Evolutionary conservation across 2,329 filamentous ascomycete species (phyloP), one percentile per base, ranked within the genome.

Genomic region (Neospermospora avenae): DNA sequence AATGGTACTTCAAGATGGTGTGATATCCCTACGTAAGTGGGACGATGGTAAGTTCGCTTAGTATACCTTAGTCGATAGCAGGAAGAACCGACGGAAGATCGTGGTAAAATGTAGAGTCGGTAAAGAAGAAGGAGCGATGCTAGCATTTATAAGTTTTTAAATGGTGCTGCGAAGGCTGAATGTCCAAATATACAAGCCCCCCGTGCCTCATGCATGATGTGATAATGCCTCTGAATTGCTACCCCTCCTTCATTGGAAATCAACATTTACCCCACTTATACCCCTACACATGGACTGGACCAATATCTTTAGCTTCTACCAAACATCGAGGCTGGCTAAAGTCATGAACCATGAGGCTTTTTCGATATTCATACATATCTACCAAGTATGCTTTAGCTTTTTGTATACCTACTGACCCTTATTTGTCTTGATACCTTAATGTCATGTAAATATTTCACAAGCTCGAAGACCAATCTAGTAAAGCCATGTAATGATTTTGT

Each of bases 241-340:
- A 55, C 10, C 24, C n/a, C 24, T 46, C 16, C 41, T 22, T 44
- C 41, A 54, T 54, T 54, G 51, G 51, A 54, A 54, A 54, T 54
- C 51, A 54, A 54, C 24, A 54, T 11, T 22, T 18, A 42, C 51
- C 51, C 22, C 51, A 42, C 51, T 34, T 25, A 11, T 39, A 34
- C 6, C 20, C 20, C 6, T 41, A 3, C 37, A 41, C n/a, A n/a
- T 41, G 6, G 37, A 41, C 4, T 41, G 37, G 1, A 41, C 2
- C n/a, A n/a, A n/a, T n/a, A n/a, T n/a, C n/a, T n/a, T n/a, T n/a
- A n/a, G n/a, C n/a, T n/a, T n/a, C n/a, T n/a, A n/a, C n/a, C n/a
- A n/a, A n/a, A n/a, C n/a, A n/a, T n/a, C n/a, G n/a, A n/a, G n/a
- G n/a, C n/a, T n/a, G n/a, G n/a, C n/a, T n/a, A n/a, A n/a, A n/a